Percentiles rank a stretch among this genome's conserved stretches.
Conservation (phyloP, 73 alveolate genomes). For the Paramecium pentaurelia region DNA sequence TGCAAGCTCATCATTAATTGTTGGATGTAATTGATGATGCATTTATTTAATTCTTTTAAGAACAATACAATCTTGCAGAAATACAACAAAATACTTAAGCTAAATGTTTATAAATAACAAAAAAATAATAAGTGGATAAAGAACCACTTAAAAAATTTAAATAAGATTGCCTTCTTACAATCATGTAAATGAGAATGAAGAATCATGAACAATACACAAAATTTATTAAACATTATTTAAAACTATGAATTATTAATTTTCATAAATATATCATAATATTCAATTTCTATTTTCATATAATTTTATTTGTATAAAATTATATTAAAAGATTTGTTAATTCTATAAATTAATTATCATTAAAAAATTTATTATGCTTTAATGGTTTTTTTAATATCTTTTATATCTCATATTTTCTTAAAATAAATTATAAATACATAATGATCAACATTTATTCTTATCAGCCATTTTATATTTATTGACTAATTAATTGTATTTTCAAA, state of each 20-base stretch:
- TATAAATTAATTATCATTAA: too few relatives aligned
- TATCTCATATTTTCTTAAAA: too few relatives aligned
- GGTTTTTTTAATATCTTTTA: too few relatives aligned
- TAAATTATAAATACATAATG: too few relatives aligned
- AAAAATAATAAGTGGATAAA: background rate
- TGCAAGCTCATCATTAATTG: constrained; percentile 11
- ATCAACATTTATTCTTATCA: too few relatives aligned
- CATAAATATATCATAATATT: too few relatives aligned
- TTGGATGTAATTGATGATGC: constrained; percentile 20
- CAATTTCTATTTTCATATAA: background rate
- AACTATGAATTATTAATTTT: background rate
- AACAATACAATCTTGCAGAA: background rate
- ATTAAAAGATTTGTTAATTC: background rate
- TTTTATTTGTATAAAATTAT: background rate
- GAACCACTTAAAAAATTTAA: background rate
- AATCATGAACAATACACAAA: background rate
- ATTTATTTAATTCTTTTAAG: background rate
- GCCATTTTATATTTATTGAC: too few relatives aligned
- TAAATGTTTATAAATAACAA: background rate
- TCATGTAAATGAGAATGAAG: constrained; percentile 5
- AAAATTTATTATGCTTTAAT: too few relatives aligned
- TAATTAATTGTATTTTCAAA: too few relatives aligned
- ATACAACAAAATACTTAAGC: background rate
- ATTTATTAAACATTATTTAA: background rate
- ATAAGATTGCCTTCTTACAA: background rate